Conservation (phyloP, 441 rosid species). For the Geranium incanum region DNA sequence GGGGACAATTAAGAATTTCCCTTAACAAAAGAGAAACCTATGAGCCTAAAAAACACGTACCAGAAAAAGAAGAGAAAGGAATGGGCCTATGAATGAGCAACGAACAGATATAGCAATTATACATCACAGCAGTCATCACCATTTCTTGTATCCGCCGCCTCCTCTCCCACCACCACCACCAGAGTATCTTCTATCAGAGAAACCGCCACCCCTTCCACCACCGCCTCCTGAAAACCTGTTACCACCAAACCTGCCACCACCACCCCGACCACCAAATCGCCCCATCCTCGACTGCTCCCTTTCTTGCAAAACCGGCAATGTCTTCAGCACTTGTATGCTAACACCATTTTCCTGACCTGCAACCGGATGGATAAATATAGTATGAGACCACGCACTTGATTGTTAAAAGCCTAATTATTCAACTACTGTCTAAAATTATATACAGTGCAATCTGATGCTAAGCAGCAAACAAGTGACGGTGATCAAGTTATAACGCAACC, state of each 20-base stretch:
- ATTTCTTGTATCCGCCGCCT: slow-evolving; percentile 30
- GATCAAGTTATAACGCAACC: background rate
- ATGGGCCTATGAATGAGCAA: background rate
- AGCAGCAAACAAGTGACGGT: background rate
- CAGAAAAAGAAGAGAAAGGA: background rate
- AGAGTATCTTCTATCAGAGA: slow-evolving; percentile 32
- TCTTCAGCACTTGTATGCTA: slow-evolving; percentile 53
- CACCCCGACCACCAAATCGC: slow-evolving; percentile 48
- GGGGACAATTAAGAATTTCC: background rate
- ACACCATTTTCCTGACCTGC: slow-evolving; percentile 55
- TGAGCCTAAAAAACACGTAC: background rate
- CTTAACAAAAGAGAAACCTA: background rate
- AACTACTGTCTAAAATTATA: background rate
- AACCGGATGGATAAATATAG: background rate
- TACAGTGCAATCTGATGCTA: too few species aligned
- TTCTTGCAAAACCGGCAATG: slow-evolving; percentile 71
- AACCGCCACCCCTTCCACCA: slow-evolving; percentile 44
- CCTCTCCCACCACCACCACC: slow-evolving; percentile 30
- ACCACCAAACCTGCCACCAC: slow-evolving; percentile 27
- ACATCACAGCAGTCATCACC: slow-evolving; percentile 27
- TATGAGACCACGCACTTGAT: background rate
- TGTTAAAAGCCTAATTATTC: background rate
- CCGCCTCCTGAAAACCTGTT: slow-evolving; percentile 36
- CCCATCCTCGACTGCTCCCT: slow-evolving; percentile 49
- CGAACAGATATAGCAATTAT: background rate